These are phyloP conservation scores for Astrephomene gubernaculifera DNA, from an alignment of 139 green algal genomes.

Conservation along the genomic window DNA sequence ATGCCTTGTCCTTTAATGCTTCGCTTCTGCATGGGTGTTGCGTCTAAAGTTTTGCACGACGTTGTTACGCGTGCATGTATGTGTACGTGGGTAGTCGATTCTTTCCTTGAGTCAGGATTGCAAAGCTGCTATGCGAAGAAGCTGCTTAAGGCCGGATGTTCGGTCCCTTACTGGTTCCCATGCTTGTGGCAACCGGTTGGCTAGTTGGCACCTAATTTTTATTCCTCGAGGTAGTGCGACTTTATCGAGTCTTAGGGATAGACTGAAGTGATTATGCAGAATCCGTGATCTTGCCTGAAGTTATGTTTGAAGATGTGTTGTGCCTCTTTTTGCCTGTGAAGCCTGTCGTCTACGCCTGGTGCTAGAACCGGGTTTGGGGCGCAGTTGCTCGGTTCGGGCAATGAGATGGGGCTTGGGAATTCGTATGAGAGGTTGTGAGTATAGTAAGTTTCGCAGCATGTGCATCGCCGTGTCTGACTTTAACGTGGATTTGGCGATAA, in stretches of 20 bases:
- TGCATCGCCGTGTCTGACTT: too few species aligned
- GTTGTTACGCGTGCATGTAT: not conserved
- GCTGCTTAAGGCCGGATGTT: constrained; percentile 1
- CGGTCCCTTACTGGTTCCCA: constrained; percentile 16
- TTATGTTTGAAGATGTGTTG: constrained; percentile 27
- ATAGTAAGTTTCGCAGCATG: too few species aligned
- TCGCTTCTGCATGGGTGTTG: constrained; percentile 5
- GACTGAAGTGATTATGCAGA: constrained; percentile 21
- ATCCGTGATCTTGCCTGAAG: constrained; percentile 7
- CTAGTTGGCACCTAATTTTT: constrained; percentile 10
- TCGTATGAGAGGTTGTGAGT: too few species aligned
- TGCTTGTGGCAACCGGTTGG: constrained; percentile 1
- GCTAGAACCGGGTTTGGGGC: too few species aligned
- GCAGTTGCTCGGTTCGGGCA: too few species aligned
- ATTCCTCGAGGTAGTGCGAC: constrained; percentile 17
- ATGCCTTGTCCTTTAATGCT: too few species aligned
- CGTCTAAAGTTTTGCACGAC: not conserved
- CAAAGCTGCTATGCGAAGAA: constrained; percentile 30
- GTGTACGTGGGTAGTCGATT: not conserved
- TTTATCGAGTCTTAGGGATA: too few species aligned
- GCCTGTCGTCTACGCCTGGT: not conserved
- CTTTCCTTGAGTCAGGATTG: constrained; percentile 24
- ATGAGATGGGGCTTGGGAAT: too few species aligned
- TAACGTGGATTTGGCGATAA: too few species aligned
- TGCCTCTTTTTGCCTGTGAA: constrained; percentile 16